Conservation (phyloP, 78 protist species). For the Dictyostelium capitatum region DNA sequence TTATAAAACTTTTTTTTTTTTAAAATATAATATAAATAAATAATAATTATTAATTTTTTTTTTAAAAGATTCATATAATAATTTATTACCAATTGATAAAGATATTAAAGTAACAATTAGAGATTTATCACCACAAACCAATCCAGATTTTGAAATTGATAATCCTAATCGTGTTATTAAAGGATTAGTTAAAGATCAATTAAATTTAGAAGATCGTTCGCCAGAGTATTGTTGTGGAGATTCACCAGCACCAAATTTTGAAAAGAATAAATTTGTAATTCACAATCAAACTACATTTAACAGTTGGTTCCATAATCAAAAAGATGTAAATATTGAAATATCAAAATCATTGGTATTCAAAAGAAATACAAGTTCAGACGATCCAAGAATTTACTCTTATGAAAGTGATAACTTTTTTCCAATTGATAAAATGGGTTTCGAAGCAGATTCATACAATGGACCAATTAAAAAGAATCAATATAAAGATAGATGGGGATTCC, state of each 20-base stretch:
- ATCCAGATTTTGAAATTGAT: slow-evolving; percentile 76
- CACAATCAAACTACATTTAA: slow-evolving; percentile 51
- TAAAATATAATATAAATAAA: no score
- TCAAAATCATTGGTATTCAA: neutral
- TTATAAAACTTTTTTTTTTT: no score
- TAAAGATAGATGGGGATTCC: neutral
- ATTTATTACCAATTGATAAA: slow-evolving; percentile 14
- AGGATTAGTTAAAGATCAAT: slow-evolving; percentile 9
- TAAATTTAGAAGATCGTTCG: slow-evolving; percentile 3
- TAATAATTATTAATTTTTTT: no score
- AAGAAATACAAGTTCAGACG: neutral
- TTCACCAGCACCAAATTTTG: slow-evolving; percentile 3
- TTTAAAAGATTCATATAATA: neutral
- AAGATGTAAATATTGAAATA: slow-evolving; percentile 1
- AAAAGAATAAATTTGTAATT: neutral
- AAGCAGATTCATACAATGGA: slow-evolving; percentile 3
- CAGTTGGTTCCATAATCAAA: slow-evolving; percentile 31
- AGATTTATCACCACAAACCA: slow-evolving; percentile 63
- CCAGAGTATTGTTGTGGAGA: slow-evolving; percentile 63
- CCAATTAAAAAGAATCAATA: neutral
- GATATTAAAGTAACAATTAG: slow-evolving; percentile 16
- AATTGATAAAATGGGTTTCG: slow-evolving; percentile 49
- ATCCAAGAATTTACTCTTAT: slow-evolving; percentile 36
- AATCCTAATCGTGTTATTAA: slow-evolving; percentile 56
- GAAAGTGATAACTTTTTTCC: slow-evolving; percentile 48